Evolutionary conservation across 192 early-diverging fungal species (phyloP).

Genomic region (Thamnidium elegans): DNA sequence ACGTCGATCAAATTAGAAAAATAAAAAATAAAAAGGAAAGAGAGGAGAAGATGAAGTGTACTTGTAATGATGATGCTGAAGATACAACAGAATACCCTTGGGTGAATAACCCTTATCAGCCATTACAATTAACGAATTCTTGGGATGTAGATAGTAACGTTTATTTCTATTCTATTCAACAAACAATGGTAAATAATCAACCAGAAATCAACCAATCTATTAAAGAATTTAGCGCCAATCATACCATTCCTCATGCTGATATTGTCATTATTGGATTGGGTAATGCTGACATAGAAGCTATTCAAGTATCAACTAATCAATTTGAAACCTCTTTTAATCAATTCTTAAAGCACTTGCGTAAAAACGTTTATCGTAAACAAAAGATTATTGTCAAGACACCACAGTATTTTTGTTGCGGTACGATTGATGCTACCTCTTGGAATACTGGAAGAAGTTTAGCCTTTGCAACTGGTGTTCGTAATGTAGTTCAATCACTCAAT

Average conservation of each 20-base stretch:
- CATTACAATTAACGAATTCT: slow-evolving; percentile 22
- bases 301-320: slow-evolving; percentile 13
- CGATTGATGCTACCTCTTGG: slow-evolving; percentile 27
- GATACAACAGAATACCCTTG: slow-evolving; percentile 11
- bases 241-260: slow-evolving; percentile 17
- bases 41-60: slow-evolving; percentile 12
- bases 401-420: slow-evolving; percentile 22
- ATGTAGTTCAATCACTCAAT: slow-evolving; percentile 5
- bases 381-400: slow-evolving; percentile 30
- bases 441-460: slow-evolving; percentile 25
- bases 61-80: slow-evolving; percentile 28
- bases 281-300: slow-evolving; percentile 25
- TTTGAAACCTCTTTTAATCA: slow-evolving; percentile 15
- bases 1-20: slow-evolving; percentile 13
- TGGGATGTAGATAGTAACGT: slow-evolving; percentile 27
- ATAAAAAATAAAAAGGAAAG: slow-evolving; percentile 7
- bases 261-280: slow-evolving; percentile 27
- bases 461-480: slow-evolving; percentile 22
- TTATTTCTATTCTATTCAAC: slow-evolving; percentile 3
- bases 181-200: neutral
- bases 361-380: slow-evolving; percentile 22
- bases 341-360: slow-evolving; percentile 4
- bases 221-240: neutral
- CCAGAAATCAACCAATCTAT: neutral
- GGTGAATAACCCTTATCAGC: slow-evolving; percentile 15